Base-by-base conservation (phyloP, 2,329 filamentous ascomycete species). In the Ascosphaera aggregata region DNA sequence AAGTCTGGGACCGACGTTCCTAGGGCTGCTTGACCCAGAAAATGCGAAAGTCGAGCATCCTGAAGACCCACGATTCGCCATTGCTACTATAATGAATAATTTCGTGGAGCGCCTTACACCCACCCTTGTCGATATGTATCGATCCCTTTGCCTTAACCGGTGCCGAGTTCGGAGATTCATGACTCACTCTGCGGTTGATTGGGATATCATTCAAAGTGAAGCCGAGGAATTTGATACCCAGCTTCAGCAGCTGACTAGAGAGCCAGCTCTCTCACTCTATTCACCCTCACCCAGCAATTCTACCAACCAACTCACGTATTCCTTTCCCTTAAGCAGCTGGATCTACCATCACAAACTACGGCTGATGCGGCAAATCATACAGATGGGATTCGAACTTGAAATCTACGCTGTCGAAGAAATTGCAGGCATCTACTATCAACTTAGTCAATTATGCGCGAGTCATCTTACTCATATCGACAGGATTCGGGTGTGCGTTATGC, bases 341-440 rank as follows among this genome's bases (percentile, higher is more conserved):
- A 71, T 76, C 0, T 91, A 86, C 49, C 69, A 85, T 43, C 80
- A 92, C 57, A 95, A 94, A 55, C 66, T 94, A n/a, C 71, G 70
- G 20, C 72, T 86, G 49, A 81, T 94, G 67, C 77, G 86, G 52
- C 78, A 75, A 64, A 76, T 91, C 36, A 67, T 94, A 13, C 80
- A 94, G 51, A 71, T 94, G 22, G 89, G 91, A 9, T 95, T 98
- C 54, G 89, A 98, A 56, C 73, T 94, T 9, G 76, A 86, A 34
- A 71, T 93, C 8, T 95, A 95, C 55, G 74, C 86, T 39, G 67
- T 73, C 0, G 78, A 92, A 53, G 89, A 98, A 54, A 65, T 89
- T 8, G 69, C 74, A 1, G 74, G 73, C 18, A 92, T 94, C 79
- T 95, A 95, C 55, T 89, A 79, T 73, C 84, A 93, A 54, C 61